Conservation (phyloP, 805 yeast species). For the Candida nemodendra region DNA sequence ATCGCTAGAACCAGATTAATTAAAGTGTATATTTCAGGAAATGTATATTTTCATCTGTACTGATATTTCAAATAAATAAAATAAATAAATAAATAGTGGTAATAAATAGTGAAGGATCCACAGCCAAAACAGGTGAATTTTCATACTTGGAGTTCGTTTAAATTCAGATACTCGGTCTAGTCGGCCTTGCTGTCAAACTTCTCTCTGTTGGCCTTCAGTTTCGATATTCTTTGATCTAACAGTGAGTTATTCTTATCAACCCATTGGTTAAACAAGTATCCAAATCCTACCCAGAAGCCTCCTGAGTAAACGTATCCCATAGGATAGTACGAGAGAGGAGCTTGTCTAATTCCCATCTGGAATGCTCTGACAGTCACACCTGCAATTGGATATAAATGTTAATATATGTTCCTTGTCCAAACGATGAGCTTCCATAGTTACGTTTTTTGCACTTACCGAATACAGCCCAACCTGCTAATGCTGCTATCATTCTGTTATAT, state of each 20-base stretch:
- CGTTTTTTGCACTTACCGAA: conserved; percentile 31
- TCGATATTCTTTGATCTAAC: conserved; percentile 36
- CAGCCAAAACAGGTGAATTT: too few relatives aligned
- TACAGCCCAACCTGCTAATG: conserved; percentile 37
- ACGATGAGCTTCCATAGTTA: too few relatives aligned
- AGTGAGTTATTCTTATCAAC: conserved; percentile 39
- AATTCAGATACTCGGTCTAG: too few relatives aligned
- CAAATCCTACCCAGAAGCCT: conserved; percentile 43
- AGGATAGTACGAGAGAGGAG: conserved; percentile 37
- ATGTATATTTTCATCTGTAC: too few relatives aligned
- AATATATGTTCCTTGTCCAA: conserved; percentile 1
- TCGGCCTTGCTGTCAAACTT: conserved; percentile 18
- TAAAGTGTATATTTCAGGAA: too few relatives aligned
- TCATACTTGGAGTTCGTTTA: too few relatives aligned
- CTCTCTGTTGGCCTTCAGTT: conserved; percentile 38
- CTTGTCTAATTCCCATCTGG: conserved; percentile 43
- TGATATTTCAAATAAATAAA: neutral
- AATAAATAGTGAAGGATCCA: neutral
- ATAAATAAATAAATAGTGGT: neutral
- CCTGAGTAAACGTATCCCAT: conserved; percentile 43
- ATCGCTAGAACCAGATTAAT: too few relatives aligned
- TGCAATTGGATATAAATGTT: conserved; percentile 13
- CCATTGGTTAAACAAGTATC: conserved; percentile 38
- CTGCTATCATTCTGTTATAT: conserved; percentile 13
- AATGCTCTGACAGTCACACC: conserved; percentile 44